Percentiles rank a stretch among this genome's conserved stretches.
phyloP scores from a whole-genome alignment of 1,284 basidiomycete genomes.

The Hortiboletus rubellus region DNA sequence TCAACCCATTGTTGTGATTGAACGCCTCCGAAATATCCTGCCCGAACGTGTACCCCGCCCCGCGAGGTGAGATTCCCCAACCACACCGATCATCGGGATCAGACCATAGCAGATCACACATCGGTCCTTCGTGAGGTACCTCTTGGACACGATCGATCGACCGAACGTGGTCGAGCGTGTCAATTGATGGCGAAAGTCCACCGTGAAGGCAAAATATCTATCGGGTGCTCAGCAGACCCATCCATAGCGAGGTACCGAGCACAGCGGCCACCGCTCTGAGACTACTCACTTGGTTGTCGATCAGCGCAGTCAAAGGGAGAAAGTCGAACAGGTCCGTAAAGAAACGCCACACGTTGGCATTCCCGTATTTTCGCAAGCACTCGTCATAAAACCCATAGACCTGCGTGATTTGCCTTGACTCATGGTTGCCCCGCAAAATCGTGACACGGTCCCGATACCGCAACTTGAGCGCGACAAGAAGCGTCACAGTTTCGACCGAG shows the following conservation, averaged over 20 bases:
- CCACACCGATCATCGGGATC: constrained; percentile 99
- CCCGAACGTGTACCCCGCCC: constrained; percentile 98
- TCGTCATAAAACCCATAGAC: constrained; percentile 99
- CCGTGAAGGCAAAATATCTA: constrained; percentile 99
- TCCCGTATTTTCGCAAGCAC: constrained; percentile 98
- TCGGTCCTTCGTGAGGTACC: constrained; percentile 98
- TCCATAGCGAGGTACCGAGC: not conserved
- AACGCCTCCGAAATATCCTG: constrained; percentile 98
- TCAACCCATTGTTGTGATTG: constrained; percentile 99
- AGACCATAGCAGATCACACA: constrained; percentile 99
- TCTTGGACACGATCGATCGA: constrained; percentile 99
- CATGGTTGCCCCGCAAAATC: constrained; percentile 98
- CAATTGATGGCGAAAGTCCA: constrained; percentile 97
- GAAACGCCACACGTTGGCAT: constrained; percentile 99
- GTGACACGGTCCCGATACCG: constrained; percentile 98
- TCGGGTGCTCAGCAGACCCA: constrained; percentile 11
- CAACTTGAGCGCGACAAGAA: constrained; percentile 97
- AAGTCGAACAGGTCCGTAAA: constrained; percentile 99
- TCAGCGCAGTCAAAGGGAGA: constrained; percentile 94
- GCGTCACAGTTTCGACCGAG: constrained; percentile 97
- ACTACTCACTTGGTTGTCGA: constrained; percentile 92
- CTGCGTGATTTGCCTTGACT: constrained; percentile 99
- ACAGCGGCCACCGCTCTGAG: not conserved
- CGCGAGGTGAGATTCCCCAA: constrained; percentile 99
- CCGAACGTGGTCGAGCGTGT: constrained; percentile 98